phyloP scores from a whole-genome alignment of 768 basidiomycete genomes.

The Psilocybe cyanescens region DNA sequence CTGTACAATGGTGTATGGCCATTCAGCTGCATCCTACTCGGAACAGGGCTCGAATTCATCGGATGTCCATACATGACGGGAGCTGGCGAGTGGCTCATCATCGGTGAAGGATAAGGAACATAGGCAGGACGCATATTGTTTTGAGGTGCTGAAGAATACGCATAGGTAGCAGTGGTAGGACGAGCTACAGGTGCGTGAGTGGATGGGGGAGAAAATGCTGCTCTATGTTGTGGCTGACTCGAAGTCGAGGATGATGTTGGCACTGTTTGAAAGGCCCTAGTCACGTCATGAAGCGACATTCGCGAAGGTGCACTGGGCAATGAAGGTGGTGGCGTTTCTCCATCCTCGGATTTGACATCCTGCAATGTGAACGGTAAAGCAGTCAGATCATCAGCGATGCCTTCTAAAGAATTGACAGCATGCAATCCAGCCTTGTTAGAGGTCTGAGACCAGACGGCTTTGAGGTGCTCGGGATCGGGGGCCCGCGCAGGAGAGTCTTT shows the following conservation, averaged over 20 bases:
- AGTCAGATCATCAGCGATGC: conserved; percentile 82
- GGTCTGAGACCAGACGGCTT: conserved; percentile 83
- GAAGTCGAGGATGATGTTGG: conserved; percentile 56
- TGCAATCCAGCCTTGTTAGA: conserved; percentile 70
- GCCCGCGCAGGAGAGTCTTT: conserved; percentile 73
- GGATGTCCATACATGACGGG: conserved; percentile 69
- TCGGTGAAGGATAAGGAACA: conserved; percentile 64
- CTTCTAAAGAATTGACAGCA: conserved; percentile 80
- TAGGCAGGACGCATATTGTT: conserved; percentile 61
- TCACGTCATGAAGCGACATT: conserved; percentile 83
- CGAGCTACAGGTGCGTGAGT: conserved; percentile 50
- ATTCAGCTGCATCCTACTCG: conserved; percentile 62
- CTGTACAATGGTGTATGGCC: conserved; percentile 64
- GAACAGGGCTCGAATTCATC: conserved; percentile 65
- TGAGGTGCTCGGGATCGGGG: conserved; percentile 84
- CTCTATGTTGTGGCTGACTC: conserved; percentile 47
- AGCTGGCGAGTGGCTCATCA: conserved; percentile 74
- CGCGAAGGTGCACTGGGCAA: conserved; percentile 63
- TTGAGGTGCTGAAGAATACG: conserved; percentile 44
- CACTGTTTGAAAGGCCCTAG: conserved; percentile 86
- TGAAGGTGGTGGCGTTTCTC: conserved; percentile 74
- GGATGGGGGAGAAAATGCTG: conserved; percentile 53
- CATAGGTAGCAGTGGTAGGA: conserved; percentile 36
- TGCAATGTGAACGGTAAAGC: conserved; percentile 80
- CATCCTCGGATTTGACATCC: conserved; percentile 87